Evolutionary conservation across 371 early-diverging fungal genomes (phyloP).

Genomic region (Mucor indicus): DNA sequence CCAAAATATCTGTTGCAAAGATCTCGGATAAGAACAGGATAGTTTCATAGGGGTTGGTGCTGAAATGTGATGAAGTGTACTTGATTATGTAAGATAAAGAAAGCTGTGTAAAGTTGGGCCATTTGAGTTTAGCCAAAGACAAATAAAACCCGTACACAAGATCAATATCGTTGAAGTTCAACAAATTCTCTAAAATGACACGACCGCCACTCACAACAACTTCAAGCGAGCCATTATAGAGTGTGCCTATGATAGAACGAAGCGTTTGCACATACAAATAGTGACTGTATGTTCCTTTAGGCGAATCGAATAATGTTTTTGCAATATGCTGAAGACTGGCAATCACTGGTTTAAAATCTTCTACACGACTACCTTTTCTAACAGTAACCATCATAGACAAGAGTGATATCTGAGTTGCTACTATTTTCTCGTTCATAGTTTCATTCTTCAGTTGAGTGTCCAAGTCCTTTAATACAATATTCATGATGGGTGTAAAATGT

Average conservation of each 20-base stretch:
- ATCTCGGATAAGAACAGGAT: conserved; percentile 55
- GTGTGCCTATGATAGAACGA: conserved; percentile 26
- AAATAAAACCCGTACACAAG: conserved; percentile 65
- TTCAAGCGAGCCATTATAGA: conserved; percentile 60
- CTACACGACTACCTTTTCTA: conserved; percentile 55
- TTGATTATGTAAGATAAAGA: conserved; percentile 66
- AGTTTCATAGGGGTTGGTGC: conserved; percentile 39
- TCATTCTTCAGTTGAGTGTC: conserved; percentile 23
- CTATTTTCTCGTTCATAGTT: conserved; percentile 28
- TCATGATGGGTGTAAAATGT: conserved; percentile 49
- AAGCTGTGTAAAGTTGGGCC: conserved; percentile 67
- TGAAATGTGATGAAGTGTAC: conserved; percentile 46
- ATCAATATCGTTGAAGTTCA: conserved; percentile 47
- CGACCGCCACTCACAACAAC: conserved; percentile 60
- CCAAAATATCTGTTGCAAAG: conserved; percentile 37
- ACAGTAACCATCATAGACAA: conserved; percentile 55
- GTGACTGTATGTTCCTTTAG: conserved; percentile 4
- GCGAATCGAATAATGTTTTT: conserved; percentile 18
- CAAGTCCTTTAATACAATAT: conserved; percentile 46
- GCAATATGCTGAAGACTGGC: conserved; percentile 26
- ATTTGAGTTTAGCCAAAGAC: conserved; percentile 61
- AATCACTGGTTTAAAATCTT: conserved; percentile 43
- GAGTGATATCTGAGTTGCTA: conserved; percentile 43
- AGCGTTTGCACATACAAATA: conserved; percentile 25
- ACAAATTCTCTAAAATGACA: conserved; percentile 55